Evolutionary conservation across 192 early-diverging fungal genomes (phyloP), one percentile per base, ranked within the genome.

Genomic region (Irineochytrium annulatum): DNA sequence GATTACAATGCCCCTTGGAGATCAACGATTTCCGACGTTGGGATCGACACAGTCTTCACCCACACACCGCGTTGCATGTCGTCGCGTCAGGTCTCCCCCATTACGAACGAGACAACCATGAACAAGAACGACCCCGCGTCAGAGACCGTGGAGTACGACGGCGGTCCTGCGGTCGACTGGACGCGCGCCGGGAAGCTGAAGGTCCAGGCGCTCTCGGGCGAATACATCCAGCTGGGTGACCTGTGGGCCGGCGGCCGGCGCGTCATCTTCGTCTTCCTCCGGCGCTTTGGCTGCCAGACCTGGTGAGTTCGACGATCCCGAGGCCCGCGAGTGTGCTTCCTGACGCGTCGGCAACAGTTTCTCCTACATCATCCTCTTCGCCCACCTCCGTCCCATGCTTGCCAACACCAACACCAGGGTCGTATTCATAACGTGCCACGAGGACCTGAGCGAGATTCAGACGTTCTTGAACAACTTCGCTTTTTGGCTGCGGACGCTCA

Each of bases 191-290:
- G n/a, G n/a, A n/a, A n/a, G n/a, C n/a, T n/a, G n/a, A n/a, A n/a
- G n/a, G n/a, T n/a, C n/a, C n/a, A n/a, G n/a, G n/a, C n/a, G n/a
- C n/a, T n/a, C n/a, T n/a, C 46, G 6, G 46, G 46, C 11, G 22
- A 8, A 24, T 6, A 8, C 6, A 24, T 49, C 13, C 13, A 24
- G 46, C 8, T 49, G 22, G 11, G 17, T 8, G 46, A 49, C 26
- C 46, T 49, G 24, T 49, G 46, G 11, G 26, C 13, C 17, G 46
- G 26, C 46, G 46, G 13, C 17, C 8, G 22, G 24, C 8, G 22
- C 11, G 46, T 49, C 26, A 24, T 49, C 24, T 49, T 49, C 46
- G 22, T 49, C 46, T 49, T 49, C 24, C 46, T 49, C 17, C 46
- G 46, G 5, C 46, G 46, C 13, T 49, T 49, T 24, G 46, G 26